Base-by-base conservation (phyloP, 1,139 yeast species). In the Lodderomyces margitis region DNA sequence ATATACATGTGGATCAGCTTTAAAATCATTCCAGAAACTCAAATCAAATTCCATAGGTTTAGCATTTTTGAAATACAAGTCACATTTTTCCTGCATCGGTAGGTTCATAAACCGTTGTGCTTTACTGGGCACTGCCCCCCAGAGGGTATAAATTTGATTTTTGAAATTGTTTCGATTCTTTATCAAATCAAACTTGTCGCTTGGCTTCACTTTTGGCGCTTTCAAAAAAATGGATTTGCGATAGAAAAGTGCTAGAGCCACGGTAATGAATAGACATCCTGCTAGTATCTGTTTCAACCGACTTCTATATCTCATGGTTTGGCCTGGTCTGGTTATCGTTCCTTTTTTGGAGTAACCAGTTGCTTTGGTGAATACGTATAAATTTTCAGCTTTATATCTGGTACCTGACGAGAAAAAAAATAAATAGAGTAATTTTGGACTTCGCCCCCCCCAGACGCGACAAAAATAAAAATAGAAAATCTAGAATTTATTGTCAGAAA, bases 1-100 rank as follows among this genome's bases (percentile, higher is more conserved):
- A 45, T 62, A 68, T 3, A 67, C 41, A 8, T 48, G 36, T 5
- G 48, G 52, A 38, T 62, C 57, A 44, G 55, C 52, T 1, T 51
- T 45, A 40, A 46, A 50, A 34, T 41, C 44, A 20, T 44, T 45
- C 8, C 52, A 46, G 11, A 45, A 42, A 36, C 61, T 58, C 23
- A 60, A 30, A 38, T 57, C 55, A 12, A 56, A 43, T 11, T 50
- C 46, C 12, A 33, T 15, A 12, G 21, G 16, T 7, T 24, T 33
- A 16, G 17, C 19, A 14, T 41, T 34, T 21, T 32, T 35, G 37
- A 61, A 58, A 40, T 58, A 58, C 7, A 27, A 4, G 5, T 34
- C 27, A 43, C 65, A 61, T 37, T 46, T 52, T 4, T 41, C 38
- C 4, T 44, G 37, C 11, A 49, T 5, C 23, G 40, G 31, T n/a